These are phyloP conservation scores for Dendrocalamus latiflorus DNA, from an alignment of 202 grass and related monocot species.

Conservation along the genomic window DNA sequence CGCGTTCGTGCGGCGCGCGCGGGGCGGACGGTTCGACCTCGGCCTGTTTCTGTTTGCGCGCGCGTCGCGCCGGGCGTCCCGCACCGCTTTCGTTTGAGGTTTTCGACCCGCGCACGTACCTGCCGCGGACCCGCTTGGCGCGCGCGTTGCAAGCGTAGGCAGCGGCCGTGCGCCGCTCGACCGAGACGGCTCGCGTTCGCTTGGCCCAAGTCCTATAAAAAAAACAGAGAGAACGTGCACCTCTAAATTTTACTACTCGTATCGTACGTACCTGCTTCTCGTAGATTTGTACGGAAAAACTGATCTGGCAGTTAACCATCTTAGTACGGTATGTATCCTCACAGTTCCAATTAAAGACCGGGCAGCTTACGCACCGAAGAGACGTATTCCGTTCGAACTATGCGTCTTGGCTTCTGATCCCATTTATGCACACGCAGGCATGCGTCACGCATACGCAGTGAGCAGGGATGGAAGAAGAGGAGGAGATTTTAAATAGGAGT, in stretches of 20 bases:
- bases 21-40: neutral
- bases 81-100: neutral
- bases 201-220: neutral
- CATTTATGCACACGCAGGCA: neutral
- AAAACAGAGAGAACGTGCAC: neutral
- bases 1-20: neutral
- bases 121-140: neutral
- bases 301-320: too few relatives aligned
- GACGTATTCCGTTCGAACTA: neutral
- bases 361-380: neutral
- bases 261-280: neutral
- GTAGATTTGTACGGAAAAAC: neutral
- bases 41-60: neutral
- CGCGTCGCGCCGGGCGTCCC: neutral
- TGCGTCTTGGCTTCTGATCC: neutral
- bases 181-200: neutral
- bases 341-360: neutral
- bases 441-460: conserved; percentile 24
- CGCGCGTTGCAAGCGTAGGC: neutral
- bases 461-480: neutral
- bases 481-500: neutral
- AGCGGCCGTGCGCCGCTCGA: neutral
- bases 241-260: neutral
- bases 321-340: neutral
- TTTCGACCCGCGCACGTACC: neutral